Conservation (phyloP, 2,329 filamentous ascomycete genomes). For the Pseudogymnoascus destructans region DNA sequence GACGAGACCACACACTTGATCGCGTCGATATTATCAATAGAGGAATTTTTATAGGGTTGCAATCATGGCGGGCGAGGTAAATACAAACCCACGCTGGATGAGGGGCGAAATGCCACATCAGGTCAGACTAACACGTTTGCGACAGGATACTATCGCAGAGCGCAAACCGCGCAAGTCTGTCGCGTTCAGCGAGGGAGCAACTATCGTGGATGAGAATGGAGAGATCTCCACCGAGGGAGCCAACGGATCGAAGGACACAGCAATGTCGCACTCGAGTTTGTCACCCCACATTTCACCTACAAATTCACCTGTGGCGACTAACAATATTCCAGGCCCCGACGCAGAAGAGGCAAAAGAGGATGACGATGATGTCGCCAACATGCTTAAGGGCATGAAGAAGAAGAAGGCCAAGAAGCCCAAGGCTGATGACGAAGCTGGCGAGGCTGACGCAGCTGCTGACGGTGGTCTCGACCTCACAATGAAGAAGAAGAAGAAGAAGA, state of each 20-base stretch:
- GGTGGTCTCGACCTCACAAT: slow-evolving; percentile 32
- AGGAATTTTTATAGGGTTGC: slow-evolving; percentile 17
- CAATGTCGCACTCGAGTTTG: slow-evolving; percentile 66
- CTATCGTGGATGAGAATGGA: slow-evolving; percentile 82
- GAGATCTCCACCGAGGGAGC: slow-evolving; percentile 60
- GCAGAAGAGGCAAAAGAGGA: slow-evolving; percentile 21
- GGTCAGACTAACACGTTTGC: slow-evolving; percentile 1
- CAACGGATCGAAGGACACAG: slow-evolving; percentile 67
- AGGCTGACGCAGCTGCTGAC: slow-evolving; percentile 33
- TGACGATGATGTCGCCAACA: slow-evolving; percentile 49
- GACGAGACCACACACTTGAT: slow-evolving; percentile 7
- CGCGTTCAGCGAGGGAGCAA: slow-evolving; percentile 76
- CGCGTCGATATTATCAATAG: not conserved
- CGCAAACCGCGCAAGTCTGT: slow-evolving; percentile 83
- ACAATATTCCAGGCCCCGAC: slow-evolving; percentile 29
- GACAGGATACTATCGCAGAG: slow-evolving; percentile 29
- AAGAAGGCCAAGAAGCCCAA: slow-evolving; percentile 78
- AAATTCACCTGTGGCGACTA: slow-evolving; percentile 37
- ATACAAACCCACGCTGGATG: not conserved
- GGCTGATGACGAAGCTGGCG: slow-evolving; percentile 51
- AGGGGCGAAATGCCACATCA: not conserved
- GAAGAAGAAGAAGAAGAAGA: slow-evolving; percentile 13
- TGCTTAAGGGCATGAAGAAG: slow-evolving; percentile 59
- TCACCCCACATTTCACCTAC: slow-evolving; percentile 42
- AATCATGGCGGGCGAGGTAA: slow-evolving; percentile 38